Conservation (phyloP, 345 rosid genomes). For the Rhodamnia rubescens region DNA sequence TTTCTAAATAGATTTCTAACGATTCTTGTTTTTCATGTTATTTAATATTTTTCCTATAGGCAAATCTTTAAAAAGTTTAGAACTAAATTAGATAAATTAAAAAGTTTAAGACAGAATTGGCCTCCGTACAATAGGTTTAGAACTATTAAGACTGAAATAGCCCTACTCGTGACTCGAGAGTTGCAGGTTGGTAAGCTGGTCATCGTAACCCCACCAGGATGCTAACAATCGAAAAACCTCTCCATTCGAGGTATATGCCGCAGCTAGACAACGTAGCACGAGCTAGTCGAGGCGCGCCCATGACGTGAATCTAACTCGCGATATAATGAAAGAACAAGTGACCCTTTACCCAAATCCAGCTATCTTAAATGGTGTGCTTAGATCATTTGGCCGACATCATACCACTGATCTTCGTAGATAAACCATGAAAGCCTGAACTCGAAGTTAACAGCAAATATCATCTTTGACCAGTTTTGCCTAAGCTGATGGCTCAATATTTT, state of each 20-base stretch:
- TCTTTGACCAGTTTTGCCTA: background rate
- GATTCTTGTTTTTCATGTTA: too few species aligned
- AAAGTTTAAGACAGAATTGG: too few species aligned
- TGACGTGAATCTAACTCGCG: background rate
- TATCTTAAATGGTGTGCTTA: background rate
- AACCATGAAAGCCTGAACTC: background rate
- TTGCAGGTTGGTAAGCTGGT: background rate
- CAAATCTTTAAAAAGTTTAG: too few species aligned
- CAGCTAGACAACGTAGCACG: background rate
- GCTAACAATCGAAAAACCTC: background rate
- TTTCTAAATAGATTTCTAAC: too few species aligned
- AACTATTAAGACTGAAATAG: accelerated
- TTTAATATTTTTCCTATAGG: too few species aligned
- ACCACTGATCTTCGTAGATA: background rate
- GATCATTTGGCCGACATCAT: background rate
- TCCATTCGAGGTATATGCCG: background rate
- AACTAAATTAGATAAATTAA: too few species aligned
- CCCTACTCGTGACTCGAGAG: background rate
- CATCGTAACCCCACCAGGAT: background rate
- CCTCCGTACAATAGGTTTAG: background rate
- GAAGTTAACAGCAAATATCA: background rate
- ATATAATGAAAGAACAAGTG: background rate
- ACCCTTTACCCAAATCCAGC: background rate
- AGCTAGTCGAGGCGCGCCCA: background rate
- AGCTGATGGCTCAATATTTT: background rate